phyloP scores from a whole-genome alignment of 495 filamentous ascomycete species.

The Pyronema domesticum region DNA sequence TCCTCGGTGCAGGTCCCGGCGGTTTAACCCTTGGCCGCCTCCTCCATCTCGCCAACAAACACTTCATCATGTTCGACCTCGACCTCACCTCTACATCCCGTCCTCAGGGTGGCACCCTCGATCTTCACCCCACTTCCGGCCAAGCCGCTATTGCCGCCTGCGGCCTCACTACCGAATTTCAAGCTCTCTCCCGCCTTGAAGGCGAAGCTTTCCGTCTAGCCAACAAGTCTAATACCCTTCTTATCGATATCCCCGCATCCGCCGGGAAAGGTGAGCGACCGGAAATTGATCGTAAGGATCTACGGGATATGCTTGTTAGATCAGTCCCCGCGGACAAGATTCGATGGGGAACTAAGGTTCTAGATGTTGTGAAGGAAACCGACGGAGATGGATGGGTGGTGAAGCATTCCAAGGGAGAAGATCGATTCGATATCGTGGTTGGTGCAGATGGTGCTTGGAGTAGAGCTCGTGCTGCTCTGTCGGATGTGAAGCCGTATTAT shows the following conservation, averaged over 20 bases:
- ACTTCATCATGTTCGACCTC: constrained; percentile 37
- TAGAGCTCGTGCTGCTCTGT: constrained; percentile 33
- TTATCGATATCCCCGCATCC: constrained; percentile 8
- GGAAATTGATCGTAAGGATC: constrained; percentile 29
- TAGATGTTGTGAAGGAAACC: constrained; percentile 8
- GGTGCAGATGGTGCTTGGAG: constrained; percentile 49
- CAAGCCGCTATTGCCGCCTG: constrained; percentile 36
- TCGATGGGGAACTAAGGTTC: constrained; percentile 32
- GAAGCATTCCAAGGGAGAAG: constrained; percentile 6
- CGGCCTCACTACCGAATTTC: constrained; percentile 34
- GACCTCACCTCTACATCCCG: constrained; percentile 27
- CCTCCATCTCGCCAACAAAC: constrained; percentile 31
- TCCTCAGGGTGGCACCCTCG: constrained; percentile 38
- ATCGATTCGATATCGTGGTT: constrained; percentile 36
- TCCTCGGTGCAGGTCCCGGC: constrained; percentile 40
- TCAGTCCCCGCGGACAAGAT: constrained; percentile 27
- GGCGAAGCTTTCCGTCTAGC: constrained; percentile 27
- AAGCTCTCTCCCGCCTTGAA: constrained; percentile 27
- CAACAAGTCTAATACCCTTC: constrained; percentile 23
- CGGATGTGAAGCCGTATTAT: constrained; percentile 32
- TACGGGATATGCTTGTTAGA: constrained; percentile 27
- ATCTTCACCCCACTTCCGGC: constrained; percentile 36
- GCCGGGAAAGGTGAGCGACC: constrained; percentile 24
- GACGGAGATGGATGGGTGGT: constrained; percentile 25
- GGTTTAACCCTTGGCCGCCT: constrained; percentile 41